These are phyloP conservation scores for Warburgia ugandensis DNA, from an alignment of 164 flowering plant species.

Conservation along the genomic window DNA sequence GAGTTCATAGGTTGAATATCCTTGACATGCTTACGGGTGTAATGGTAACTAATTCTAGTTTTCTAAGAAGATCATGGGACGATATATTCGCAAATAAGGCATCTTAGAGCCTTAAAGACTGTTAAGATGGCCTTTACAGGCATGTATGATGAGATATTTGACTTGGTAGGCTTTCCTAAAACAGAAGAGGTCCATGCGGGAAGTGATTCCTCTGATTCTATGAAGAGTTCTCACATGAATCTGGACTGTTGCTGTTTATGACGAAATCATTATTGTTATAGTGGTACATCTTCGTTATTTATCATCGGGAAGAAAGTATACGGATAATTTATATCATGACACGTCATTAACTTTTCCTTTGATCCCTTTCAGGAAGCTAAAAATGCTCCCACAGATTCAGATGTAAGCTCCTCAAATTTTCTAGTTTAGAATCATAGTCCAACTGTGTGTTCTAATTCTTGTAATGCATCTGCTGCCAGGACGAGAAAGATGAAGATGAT, in stretches of 20 bases:
- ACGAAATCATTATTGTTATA: neutral
- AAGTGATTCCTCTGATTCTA: neutral
- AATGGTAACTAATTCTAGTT: too few species aligned
- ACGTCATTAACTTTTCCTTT: neutral
- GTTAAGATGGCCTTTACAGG: too few species aligned
- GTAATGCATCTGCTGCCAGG: slow-evolving; percentile 6
- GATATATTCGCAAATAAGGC: too few species aligned
- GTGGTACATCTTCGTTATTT: neutral
- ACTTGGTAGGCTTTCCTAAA: neutral
- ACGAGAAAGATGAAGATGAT: slow-evolving; percentile 37
- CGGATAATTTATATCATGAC: neutral
- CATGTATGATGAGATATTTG: too few species aligned
- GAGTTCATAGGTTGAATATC: neutral
- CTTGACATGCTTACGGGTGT: too few species aligned
- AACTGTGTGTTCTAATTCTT: neutral
- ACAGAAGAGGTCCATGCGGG: neutral
- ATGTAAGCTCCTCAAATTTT: slow-evolving; percentile 38
- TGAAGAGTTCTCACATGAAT: too few species aligned
- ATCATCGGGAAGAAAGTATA: neutral
- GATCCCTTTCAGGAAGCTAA: slow-evolving; percentile 51
- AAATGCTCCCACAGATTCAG: slow-evolving; percentile 68
- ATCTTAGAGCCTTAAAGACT: too few species aligned
- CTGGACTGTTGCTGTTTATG: neutral
- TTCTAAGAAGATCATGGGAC: too few species aligned
- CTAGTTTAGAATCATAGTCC: neutral